Base-by-base conservation (phyloP, 1,284 basidiomycete species). In the Puccinia horiana region DNA sequence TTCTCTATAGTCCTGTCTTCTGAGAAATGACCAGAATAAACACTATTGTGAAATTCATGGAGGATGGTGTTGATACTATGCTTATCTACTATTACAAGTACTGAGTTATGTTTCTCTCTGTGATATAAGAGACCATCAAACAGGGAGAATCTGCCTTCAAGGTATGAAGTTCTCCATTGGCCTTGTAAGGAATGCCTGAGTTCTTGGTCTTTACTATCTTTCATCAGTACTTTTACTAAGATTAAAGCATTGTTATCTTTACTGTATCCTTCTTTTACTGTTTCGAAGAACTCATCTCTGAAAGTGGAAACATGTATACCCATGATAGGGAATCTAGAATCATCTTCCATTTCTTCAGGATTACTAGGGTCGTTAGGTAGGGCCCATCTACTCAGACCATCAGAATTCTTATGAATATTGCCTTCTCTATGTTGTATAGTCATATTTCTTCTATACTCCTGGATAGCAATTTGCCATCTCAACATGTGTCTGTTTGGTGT, bases 401-500 rank as follows among this genome's bases (percentile, higher is more conserved):
- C n/a, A n/a, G n/a, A n/a, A n/a, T n/a, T n/a, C n/a, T n/a, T n/a
- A 47, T 47, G 44, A 47, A 47, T 16, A 47, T 47, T n/a, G n/a
- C n/a, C n/a, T n/a, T n/a, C n/a, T n/a, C n/a, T n/a, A n/a, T n/a
- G n/a, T n/a, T n/a, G n/a, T n/a, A n/a, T n/a, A n/a, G n/a, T n/a
- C n/a, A n/a, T n/a, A n/a, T n/a, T n/a, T n/a, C n/a, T n/a, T n/a
- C n/a, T n/a, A n/a, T n/a, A n/a, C n/a, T n/a, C n/a, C n/a, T n/a
- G n/a, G n/a, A n/a, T n/a, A n/a, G n/a, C n/a, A n/a, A n/a, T n/a
- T n/a, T n/a, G n/a, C n/a, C n/a, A n/a, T n/a, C n/a, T n/a, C n/a
- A n/a, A n/a, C n/a, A n/a, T n/a, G n/a, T 76, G 74, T 32, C 32
- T 5, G 18, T 49, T 74, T 14, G 70, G 70, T 1, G 70, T 74